Evolutionary conservation across 495 filamentous ascomycete genomes (phyloP), one percentile per base, ranked within the genome.

Genomic region (Penicillium diatomitis): DNA sequence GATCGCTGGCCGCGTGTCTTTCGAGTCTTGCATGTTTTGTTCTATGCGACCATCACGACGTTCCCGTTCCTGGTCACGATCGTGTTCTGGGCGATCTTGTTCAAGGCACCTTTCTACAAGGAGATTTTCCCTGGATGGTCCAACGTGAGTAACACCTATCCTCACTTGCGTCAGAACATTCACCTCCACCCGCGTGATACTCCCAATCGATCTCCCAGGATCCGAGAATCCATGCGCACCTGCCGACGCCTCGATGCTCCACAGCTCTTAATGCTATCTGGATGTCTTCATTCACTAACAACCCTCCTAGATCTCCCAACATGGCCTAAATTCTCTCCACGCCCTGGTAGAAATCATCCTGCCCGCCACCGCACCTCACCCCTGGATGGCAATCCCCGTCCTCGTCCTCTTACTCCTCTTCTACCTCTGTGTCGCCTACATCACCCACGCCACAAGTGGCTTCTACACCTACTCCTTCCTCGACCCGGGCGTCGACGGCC

Each of bases 381-480:
- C 64, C 2, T 57, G 60, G 40, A 56, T 69, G 51, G 56, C 54
- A 9, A 51, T 70, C 36, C 64, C 67, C 4, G 61, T 65, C 38
- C 60, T 72, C 30, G 49, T 70, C 31, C 49, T 70, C 3, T 39
- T 91, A 0, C 73, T 91, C 31, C 78, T 79, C 0, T 62, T 83
- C 4, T 95, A 95, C 57, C 75, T 88, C 4, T 76, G 69, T 20
- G 68, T 95, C 7, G 86, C 86, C 0, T 91, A 90, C 60, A 52
- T 95, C 32, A 90, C 84, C 8, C 60, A 77, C 46, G 77, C 79
- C 0, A 82, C 80, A 0, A 67, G 86, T 57, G 78, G 77, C 1
- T 90, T 84, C 56, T 95, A 87, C 60, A 73, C 84, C 0, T 94
- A 94, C 62, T 52, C 53, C 41, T 94, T 94, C 70, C 70, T 92